Evolutionary conservation across 345 rosid species (phyloP).

Genomic region (Boechera divaricarpa): DNA sequence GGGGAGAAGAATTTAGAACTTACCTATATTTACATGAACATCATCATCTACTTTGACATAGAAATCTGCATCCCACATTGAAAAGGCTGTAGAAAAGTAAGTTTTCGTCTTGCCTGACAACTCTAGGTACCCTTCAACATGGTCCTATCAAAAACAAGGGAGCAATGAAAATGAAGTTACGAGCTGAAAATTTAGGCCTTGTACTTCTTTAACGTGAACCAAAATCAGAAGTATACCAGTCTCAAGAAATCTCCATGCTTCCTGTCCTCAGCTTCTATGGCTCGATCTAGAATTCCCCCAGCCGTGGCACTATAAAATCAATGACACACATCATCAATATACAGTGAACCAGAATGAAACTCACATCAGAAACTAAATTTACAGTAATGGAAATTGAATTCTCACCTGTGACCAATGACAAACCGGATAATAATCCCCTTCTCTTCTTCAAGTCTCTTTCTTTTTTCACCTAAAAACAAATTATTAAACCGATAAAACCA

Average conservation of each 20-base stretch:
- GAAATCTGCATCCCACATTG: slow-evolving; percentile 96
- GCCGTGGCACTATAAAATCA: slow-evolving; percentile 69
- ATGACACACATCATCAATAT: slow-evolving; percentile 4
- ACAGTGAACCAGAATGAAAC: not conserved
- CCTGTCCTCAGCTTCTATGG: slow-evolving; percentile 87
- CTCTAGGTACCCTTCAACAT: slow-evolving; percentile 97
- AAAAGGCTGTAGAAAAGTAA: slow-evolving; percentile 87
- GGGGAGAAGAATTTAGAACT: not conserved
- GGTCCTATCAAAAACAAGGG: slow-evolving; percentile 63
- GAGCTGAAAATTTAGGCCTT: not conserved
- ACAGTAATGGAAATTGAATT: not conserved
- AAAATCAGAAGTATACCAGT: slow-evolving; percentile 55
- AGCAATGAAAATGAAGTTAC: slow-evolving; percentile 23
- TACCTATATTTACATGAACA: slow-evolving; percentile 97
- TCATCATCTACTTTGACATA: slow-evolving; percentile 98
- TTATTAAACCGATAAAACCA: slow-evolving; percentile 15
- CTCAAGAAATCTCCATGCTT: slow-evolving; percentile 94
- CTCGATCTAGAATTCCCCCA: slow-evolving; percentile 93
- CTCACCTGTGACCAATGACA: slow-evolving; percentile 91
- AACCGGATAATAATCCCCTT: slow-evolving; percentile 88
- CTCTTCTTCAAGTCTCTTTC: slow-evolving; percentile 88
- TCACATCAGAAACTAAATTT: not conserved
- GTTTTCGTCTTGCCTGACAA: slow-evolving; percentile 96
- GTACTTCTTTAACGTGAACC: not conserved
- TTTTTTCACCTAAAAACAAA: slow-evolving; percentile 69